These are phyloP conservation scores for Diversispora eburnea DNA, from an alignment of 192 early-diverging fungal species.

Conservation along the genomic window DNA sequence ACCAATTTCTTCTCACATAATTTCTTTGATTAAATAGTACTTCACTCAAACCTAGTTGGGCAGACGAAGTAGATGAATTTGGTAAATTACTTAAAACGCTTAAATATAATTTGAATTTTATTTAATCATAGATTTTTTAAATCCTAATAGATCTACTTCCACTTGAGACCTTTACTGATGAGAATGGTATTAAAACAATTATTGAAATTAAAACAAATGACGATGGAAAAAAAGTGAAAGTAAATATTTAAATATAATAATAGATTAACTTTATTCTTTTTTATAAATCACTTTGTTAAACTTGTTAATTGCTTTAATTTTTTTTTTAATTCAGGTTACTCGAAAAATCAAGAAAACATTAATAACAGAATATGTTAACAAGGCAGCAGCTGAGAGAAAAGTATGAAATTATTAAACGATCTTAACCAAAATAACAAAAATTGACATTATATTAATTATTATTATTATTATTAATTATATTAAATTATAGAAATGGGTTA, in stretches of 20 bases:
- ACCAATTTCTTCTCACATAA: too few relatives aligned
- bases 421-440: not conserved
- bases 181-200: conserved; percentile 79
- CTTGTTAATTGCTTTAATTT: not conserved
- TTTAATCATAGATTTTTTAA: not conserved
- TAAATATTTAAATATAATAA: conserved; percentile 32
- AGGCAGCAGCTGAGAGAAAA: conserved; percentile 86
- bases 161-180: conserved; percentile 54
- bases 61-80: conserved; percentile 69
- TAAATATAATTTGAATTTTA: not conserved
- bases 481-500: conserved; percentile 64
- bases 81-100: conserved; percentile 26
- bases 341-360: conserved; percentile 76
- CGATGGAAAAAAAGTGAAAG: conserved; percentile 89
- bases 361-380: conserved; percentile 78
- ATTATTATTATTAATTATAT: not conserved
- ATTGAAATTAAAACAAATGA: conserved; percentile 83
- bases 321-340: conserved; percentile 54
- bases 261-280: too few relatives aligned
- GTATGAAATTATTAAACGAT: conserved; percentile 31
- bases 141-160: conserved; percentile 22
- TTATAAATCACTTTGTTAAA: too few relatives aligned
- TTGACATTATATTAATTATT: not conserved
- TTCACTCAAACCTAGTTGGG: conserved; percentile 60
- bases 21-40: conserved; percentile 19